phyloP scores from a whole-genome alignment of 768 basidiomycete genomes.

The Naganishia vishniacii region DNA sequence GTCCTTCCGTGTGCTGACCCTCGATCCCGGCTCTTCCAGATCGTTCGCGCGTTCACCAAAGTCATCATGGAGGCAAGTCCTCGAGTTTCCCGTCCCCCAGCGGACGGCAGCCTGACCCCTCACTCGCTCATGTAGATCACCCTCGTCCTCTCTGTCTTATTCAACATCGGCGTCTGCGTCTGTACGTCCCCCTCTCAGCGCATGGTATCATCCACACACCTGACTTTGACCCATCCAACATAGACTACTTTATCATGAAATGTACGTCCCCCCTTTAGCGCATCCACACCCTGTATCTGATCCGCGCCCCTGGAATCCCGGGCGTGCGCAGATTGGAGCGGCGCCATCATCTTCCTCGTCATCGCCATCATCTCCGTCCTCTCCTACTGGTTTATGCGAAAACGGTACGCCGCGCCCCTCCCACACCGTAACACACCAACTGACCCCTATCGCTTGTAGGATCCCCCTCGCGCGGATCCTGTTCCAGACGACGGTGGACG shows the following conservation, averaged over 20 bases:
- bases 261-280: slow-evolving; percentile 32
- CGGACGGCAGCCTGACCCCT: too few relatives aligned
- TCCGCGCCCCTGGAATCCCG: neutral
- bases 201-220: neutral
- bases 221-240: slow-evolving; percentile 19
- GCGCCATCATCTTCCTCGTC: slow-evolving; percentile 76
- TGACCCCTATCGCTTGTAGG: slow-evolving; percentile 45
- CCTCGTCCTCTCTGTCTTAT: slow-evolving; percentile 41
- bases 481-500: slow-evolving; percentile 75
- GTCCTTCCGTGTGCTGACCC: too few relatives aligned
- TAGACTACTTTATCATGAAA: slow-evolving; percentile 43
- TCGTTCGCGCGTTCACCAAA: slow-evolving; percentile 67
- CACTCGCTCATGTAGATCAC: slow-evolving; percentile 29
- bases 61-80: slow-evolving; percentile 58
- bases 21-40: slow-evolving; percentile 32
- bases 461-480: slow-evolving; percentile 74
- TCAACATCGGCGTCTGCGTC: slow-evolving; percentile 61
- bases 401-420: slow-evolving; percentile 46
- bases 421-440: too few relatives aligned
- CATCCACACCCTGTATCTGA: neutral
- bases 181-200: slow-evolving; percentile 58
- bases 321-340: slow-evolving; percentile 54
- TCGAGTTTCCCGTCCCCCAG: neutral
- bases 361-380: slow-evolving; percentile 70
- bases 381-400: slow-evolving; percentile 58